Evolutionary conservation across 2,329 filamentous ascomycete species (phyloP), one percentile per base, ranked within the genome.

Genomic region (Cladobotryum protrusum): DNA sequence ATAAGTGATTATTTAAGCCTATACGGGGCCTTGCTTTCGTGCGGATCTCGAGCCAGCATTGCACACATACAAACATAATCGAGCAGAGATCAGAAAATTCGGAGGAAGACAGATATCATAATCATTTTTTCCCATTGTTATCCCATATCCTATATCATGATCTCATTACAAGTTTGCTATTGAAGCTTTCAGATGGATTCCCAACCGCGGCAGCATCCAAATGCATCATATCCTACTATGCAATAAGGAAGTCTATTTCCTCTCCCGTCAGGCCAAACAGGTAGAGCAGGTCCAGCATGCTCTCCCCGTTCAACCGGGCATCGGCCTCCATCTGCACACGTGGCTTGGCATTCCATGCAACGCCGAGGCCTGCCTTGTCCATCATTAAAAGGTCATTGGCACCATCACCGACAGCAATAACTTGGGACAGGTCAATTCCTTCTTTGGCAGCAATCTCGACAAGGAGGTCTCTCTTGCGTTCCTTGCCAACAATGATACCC

Each of bases 321-420:
- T 83, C 81, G 2, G 88, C 88, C 65, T 87, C 81, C 72, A 85
- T 80, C 70, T 93, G 89, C 49, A 93, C 88, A 52, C 82, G 76
- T 2, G 87, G 86, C 73, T 93, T 93, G 9, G 88, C 89, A 62
- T 91, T 88, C 77, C 89, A 91, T 2, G 88, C 88, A 3, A 93
- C 83, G 17, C 88, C 89, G 35, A 92, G 68, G 0, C 86, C 87
- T 0, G 88, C 87, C 43, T 79, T 78, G 8, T 75, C 76, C 75
- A 93, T 82, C 88, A 93, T 93, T 51, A 85, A 72, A 56, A 93
- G 66, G 63, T 93, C 88, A 61, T 93, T 93, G 35, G 87, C 88
- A 6, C 88, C 89, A 65, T 93, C 88, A 4, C 88, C 88, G 0
- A 92, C 81, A 3, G 86, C 87, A 20, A 93, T 72, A 29, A 83